Evolutionary conservation across 805 yeast species (phyloP), one percentile per base, ranked within the genome.

Genomic region (Candida corydali): DNA sequence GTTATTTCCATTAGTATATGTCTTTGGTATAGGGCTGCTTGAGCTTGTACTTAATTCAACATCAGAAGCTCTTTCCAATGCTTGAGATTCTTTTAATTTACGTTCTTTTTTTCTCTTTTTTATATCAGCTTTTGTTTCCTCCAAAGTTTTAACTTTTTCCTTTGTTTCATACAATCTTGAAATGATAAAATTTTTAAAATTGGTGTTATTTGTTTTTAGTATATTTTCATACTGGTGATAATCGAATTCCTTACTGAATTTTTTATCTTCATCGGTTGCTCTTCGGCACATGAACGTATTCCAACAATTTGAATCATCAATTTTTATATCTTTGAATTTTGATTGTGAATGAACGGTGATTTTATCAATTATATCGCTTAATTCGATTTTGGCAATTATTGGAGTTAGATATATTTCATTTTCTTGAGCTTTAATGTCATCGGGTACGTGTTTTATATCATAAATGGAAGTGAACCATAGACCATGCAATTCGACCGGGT

Each of bases 371-470:
- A 80, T 63, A 31, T 75, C 65, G 1, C 42, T 43, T 2, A 78
- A 54, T 32, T 55, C 48, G 11, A 81, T 53, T 25, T 69, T 69
- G 3, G 67, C 70, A 14, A 63, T 37, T 23, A 71, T 69, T 3
- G 83, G 69, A 0, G 85, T 74, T 17, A 82, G 47, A 44, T 75
- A 76, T 5, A 81, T 37, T 52, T 81, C 87, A 46, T 70, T 67
- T 14, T 27, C 4, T 18, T 22, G 18, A 12, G 18, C 27, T 10
- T 28, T 18, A 18, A 29, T 22, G 4, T 38, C 36, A 11, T 17
- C 17, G 5, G 39, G 23, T 6, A 31, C 23, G 3, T 28, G 14
- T 3, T 61, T 57, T 6, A 75, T 54, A 26, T 77, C 80, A 4
- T 51, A 28, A 31, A 56, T 50, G 36, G 70, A 51, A n/a, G 69